Conservation (phyloP, 2,329 filamentous ascomycete species). For the Sclerotinia borealis region DNA sequence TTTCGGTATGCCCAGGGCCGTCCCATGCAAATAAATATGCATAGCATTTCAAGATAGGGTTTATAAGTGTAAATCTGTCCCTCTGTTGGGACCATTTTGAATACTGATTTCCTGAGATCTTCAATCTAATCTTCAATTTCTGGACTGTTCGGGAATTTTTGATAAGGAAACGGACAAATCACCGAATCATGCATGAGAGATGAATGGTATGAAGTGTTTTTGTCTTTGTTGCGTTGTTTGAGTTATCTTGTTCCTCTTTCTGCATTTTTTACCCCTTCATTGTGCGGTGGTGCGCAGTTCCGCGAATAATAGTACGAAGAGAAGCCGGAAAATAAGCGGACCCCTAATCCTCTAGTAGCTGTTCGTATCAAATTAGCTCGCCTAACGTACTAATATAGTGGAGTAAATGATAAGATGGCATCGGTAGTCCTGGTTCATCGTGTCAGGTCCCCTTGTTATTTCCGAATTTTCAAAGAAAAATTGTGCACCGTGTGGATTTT, state of each 20-base stretch:
- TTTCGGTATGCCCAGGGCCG: not conserved
- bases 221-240: not conserved
- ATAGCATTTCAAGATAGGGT: not conserved
- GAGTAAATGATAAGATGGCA: constrained; percentile 10
- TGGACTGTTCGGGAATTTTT: not conserved
- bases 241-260: not conserved
- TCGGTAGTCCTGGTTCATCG: not conserved
- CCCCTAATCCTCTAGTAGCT: constrained; percentile 1
- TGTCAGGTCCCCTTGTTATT: not conserved
- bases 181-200: not conserved
- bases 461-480: not conserved
- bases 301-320: constrained; percentile 3
- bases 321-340: constrained; percentile 14
- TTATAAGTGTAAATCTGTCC: not conserved
- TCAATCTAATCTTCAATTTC: not conserved
- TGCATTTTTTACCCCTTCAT: not conserved
- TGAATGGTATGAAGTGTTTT: not conserved
- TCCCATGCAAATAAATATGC: not conserved
- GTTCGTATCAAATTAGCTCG: not conserved
- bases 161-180: not conserved
- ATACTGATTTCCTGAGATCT: not conserved
- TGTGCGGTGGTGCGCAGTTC: not conserved
- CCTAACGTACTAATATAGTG: not conserved
- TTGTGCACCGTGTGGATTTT: constrained; percentile 2
- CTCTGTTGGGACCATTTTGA: not conserved